Base-by-base conservation (phyloP, 169 alveolate species). In the Blepharisma undulans region DNA sequence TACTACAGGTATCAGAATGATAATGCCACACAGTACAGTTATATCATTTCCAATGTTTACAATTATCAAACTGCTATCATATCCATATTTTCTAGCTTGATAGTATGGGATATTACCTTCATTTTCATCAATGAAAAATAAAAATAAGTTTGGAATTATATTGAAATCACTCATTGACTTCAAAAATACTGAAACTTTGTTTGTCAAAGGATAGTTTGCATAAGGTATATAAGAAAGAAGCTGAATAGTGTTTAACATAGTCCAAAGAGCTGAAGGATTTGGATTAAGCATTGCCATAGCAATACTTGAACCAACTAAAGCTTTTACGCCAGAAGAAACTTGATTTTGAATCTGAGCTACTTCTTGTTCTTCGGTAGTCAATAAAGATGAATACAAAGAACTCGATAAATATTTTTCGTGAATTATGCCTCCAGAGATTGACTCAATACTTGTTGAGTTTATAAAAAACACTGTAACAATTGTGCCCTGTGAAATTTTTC, bases 191-290 rank as follows among this genome's bases (percentile, higher is more conserved):
- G 18, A 21, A 21, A n/a, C 27, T 76, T 25, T n/a, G 12, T 21
- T 21, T 14, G 84, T 76, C 25, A 76, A 18, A 25, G 84, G 84
- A 76, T 21, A 21, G 16, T 18, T 12, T 76, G 84, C 18, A 18
- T 21, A 25, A 18, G 16, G 12, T 76, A 32, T 12, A 76, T 21
- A 76, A 76, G 34, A 76, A 76, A 76, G 16, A 76, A 76, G 84
- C 25, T 76, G 84, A 18, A 76, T n/a, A 12, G 84, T 76, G 84
- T 76, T 76, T 76, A 76, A 21, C 18, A 76, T 21, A 76, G 34
- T 76, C 84, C 84, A 76, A 21, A 76, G 22, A 21, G 84, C 18
- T 76, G 84, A 21, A 18, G 84, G 84, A 32, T 76, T 76, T 76
- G 84, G 84, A 25, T 76, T 76, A 21, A 76, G 18, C 84, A 76